Evolutionary conservation across 108 stramenopile genomes (phyloP), one percentile per base, ranked within the genome.

Genomic region (Cafeteria roenbergensis): DNA sequence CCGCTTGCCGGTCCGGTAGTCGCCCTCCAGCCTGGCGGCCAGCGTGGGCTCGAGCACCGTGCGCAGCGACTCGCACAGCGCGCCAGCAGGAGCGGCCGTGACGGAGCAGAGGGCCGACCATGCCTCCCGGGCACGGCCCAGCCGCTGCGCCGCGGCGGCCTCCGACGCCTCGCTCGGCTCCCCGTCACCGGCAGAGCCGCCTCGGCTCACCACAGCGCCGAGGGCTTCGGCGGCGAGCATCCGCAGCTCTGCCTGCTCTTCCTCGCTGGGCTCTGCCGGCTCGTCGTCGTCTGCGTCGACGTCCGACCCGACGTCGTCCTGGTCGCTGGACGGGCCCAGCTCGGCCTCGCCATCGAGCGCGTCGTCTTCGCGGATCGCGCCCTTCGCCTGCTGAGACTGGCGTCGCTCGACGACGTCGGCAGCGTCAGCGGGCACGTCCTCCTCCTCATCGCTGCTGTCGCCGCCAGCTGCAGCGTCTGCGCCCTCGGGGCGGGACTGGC

Each of bases 1-100:
- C 51, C 97, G 65, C 64, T 99, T 99, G 9, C 97, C 97, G 1
- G 91, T 93, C 9, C 94, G 79, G 65, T 95, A 99, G 75, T 96
- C 95, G 8, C 97, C 97, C 57, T 85, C 84, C 34, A 97, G 77
- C 77, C 91, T 90, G 0, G 88, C 88, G 8, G 97, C 94, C 42
- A 96, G 83, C 67, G 91, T 78, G 1, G 97, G 95, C 74, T 91
- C 92, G 82, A 96, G 82, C 1, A 99, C 89, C 32, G 95, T 80
- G 22, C 94, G 83, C 30, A 99, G 82, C 64, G 92, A 91, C 80
- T 99, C 97, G 67, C 95, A 94, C n/a, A 99, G 79, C 8, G 91
- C 80, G 54, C 88, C 68, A 1, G 93, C 81, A 33, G 89, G 56
- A 30, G 74, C 76, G 34, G 78, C 73, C 14, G 91, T 93, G 34